These are phyloP conservation scores for Apocynum venetum DNA, from an alignment of 257 asterid genomes.

Conservation along the genomic window DNA sequence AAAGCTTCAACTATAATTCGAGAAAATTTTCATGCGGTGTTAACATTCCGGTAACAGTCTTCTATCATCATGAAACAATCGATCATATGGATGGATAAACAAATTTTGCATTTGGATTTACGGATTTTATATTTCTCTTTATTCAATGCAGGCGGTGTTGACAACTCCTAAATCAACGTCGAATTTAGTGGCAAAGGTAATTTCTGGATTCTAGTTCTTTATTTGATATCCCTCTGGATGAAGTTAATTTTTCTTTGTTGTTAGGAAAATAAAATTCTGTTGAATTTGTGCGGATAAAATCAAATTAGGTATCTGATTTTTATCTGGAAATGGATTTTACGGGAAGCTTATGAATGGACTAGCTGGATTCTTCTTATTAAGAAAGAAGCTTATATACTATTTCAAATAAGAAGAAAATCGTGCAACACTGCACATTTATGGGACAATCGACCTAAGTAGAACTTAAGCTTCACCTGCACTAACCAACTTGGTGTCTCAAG, in stretches of 20 bases:
- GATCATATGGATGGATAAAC: not conserved
- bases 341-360: not conserved
- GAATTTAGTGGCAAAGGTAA: slow-evolving; percentile 24
- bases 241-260: not conserved
- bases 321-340: not conserved
- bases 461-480: not conserved
- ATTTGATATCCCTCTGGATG: not conserved
- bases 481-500: not conserved
- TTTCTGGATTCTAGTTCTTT: not conserved
- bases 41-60: slow-evolving; percentile 40
- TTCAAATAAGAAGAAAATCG: not conserved
- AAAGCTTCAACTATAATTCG: slow-evolving; percentile 34
- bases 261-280: not conserved
- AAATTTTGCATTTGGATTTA: not conserved
- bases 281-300: not conserved
- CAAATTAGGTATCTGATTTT: not conserved
- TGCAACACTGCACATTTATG: too few relatives aligned
- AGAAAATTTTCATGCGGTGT: slow-evolving; percentile 33
- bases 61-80: not conserved
- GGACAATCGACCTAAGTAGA: not conserved
- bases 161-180: slow-evolving; percentile 14
- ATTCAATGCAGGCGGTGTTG: slow-evolving; percentile 19
- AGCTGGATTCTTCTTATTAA: not conserved
- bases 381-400: not conserved
- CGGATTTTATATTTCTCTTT: not conserved